Base-by-base conservation (phyloP, 139 green algal genomes). In the Haematococcus lacustris region DNA sequence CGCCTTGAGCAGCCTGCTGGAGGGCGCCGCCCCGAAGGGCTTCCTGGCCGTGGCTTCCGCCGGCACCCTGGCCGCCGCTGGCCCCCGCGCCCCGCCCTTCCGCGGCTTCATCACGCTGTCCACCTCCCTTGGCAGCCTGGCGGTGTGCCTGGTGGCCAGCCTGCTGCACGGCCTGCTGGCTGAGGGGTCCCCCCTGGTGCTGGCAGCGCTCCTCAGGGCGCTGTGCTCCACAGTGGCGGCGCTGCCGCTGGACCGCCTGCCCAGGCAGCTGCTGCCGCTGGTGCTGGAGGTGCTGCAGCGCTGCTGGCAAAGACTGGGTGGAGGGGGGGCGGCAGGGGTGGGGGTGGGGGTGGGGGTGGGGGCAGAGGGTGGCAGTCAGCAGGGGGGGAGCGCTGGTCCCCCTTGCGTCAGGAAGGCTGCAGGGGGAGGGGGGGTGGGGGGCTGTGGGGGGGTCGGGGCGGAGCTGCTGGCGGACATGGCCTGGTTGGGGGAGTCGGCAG, bases 51-150 rank as follows among this genome's bases (percentile, higher is more conserved):
- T 93, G 17, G 88, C 86, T 9, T 83, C 93, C 71, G 68, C 47
- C 6, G 33, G 38, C 25, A 50, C 62, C 5, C 60, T 51, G 40
- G 34, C 40, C 2, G 37, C 71, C 32, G 47, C 33, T 26, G 33
- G 41, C n/a, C 40, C 72, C 3, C 25, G 33, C 33, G 32, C 71
- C 4, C 41, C 53, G 1, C 70, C 76, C 0, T 61, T 74, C 59
- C 79, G 87, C 66, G 82, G 85, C 38, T 93, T 92, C 78, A 84
- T 79, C 26, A 85, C 87, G 1, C 72, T 93, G 40, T 93, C 88
- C 3, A 64, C 74, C 6, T 81, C 77, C 3, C 71, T 93, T 26
- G 88, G 85, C 3, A 74, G 80, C 1, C 66, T 76, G 59, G 59
- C 86, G 23, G 65, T 85, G 68, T 47, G 69, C 59, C 73, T 83